Percentiles rank a stretch among this genome's conserved stretches.
Conservation (phyloP, 148 eudicot species). For the Bassia scoparia region DNA sequence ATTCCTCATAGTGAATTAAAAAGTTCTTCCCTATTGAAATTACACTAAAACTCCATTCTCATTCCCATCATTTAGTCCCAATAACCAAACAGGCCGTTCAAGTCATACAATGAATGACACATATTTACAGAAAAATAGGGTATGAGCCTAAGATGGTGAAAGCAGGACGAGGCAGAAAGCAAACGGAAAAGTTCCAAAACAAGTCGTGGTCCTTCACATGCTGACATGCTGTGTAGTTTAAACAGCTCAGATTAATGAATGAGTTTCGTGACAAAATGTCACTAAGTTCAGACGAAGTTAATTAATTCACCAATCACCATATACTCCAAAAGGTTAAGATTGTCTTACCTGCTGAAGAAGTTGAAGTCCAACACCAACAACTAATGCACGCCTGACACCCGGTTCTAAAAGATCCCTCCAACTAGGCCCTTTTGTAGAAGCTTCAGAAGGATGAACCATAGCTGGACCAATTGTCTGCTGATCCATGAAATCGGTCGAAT, state of each 20-base stretch:
- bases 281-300: not conserved
- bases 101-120: not conserved
- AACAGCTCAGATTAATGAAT: not conserved
- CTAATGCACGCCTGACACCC: slow-evolving; percentile 53
- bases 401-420: slow-evolving; percentile 53
- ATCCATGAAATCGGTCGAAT: slow-evolving; percentile 45
- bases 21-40: too few species aligned
- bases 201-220: not conserved
- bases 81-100: not conserved
- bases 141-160: not conserved
- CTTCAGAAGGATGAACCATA: slow-evolving; percentile 54
- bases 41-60: too few species aligned
- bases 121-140: not conserved
- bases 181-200: not conserved
- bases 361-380: slow-evolving; percentile 54
- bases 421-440: slow-evolving; percentile 41
- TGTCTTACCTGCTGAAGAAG: slow-evolving; percentile 53
- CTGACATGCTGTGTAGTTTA: not conserved
- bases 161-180: not conserved
- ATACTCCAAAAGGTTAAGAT: not conserved
- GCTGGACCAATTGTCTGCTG: slow-evolving; percentile 54
- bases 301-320: not conserved
- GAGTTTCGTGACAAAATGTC: not conserved
- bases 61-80: too few species aligned
- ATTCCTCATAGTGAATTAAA: too few species aligned